phyloP scores from a whole-genome alignment of 805 yeast genomes.

The Schwanniomyces vanrijiae region DNA sequence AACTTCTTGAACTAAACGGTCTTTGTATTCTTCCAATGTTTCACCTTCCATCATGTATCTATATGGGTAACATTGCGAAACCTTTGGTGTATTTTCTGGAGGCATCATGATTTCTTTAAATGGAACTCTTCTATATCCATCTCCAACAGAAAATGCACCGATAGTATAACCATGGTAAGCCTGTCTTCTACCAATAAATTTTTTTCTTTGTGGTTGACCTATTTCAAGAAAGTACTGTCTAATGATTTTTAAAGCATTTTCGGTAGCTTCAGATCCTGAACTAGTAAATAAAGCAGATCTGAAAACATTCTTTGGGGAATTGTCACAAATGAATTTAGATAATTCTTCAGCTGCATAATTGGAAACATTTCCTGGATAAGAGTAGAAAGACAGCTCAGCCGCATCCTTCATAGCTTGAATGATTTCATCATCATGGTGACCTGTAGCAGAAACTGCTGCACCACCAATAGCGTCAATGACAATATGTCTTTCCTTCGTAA shows the following conservation, averaged over 20 bases:
- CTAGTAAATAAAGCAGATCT: conserved; percentile 51
- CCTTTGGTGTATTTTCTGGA: conserved; percentile 15
- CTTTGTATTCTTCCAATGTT: conserved; percentile 39
- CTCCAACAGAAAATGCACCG: conserved; percentile 43
- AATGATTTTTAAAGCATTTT: conserved; percentile 32
- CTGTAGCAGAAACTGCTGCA: conserved; percentile 53
- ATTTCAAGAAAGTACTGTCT: conserved; percentile 31
- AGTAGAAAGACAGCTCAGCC: conserved; percentile 16
- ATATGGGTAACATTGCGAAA: conserved; percentile 32
- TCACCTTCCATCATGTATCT: conserved; percentile 27
- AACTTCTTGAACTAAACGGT: conserved; percentile 36
- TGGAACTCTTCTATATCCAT: conserved; percentile 26
- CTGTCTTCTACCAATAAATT: conserved; percentile 43
- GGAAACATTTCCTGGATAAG: conserved; percentile 32
- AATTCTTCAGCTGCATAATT: conserved; percentile 39
- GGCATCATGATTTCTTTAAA: conserved; percentile 26
- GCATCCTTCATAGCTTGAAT: conserved; percentile 39
- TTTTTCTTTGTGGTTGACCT: conserved; percentile 39
- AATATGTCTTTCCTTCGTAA: neutral
- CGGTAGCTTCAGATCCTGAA: conserved; percentile 57
- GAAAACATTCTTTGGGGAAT: neutral
- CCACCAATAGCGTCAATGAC: conserved; percentile 39
- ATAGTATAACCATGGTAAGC: conserved; percentile 52
- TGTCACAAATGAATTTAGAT: conserved; percentile 33
- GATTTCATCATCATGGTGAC: conserved; percentile 43